phyloP scores from a whole-genome alignment of 441 rosid genomes.

The Biscutella auriculata region DNA sequence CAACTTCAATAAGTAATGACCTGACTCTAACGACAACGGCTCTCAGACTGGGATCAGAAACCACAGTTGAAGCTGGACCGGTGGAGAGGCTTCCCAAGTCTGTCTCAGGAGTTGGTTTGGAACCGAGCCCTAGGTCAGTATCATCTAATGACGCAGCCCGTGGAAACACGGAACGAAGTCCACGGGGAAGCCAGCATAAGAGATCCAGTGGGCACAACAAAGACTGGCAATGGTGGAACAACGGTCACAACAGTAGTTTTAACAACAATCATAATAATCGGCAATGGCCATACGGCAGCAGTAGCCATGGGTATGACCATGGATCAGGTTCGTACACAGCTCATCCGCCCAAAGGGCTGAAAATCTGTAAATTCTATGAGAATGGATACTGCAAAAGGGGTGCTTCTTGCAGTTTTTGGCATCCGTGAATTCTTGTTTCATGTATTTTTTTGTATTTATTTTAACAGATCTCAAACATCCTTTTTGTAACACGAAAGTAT shows the following conservation, averaged over 20 bases:
- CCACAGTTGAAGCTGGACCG: constrained; percentile 21
- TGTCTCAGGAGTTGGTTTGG: constrained; percentile 11
- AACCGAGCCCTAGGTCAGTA: constrained; percentile 17
- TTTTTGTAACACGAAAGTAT: constrained; percentile 12
- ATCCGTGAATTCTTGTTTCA: constrained; percentile 33
- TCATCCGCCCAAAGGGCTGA: constrained; percentile 57
- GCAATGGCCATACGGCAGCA: constrained; percentile 29
- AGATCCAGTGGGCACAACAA: constrained; percentile 19
- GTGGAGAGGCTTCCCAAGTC: constrained; percentile 16
- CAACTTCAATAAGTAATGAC: constrained; percentile 27
- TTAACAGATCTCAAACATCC: constrained; percentile 2
- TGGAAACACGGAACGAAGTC: constrained; percentile 17
- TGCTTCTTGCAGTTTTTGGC: constrained; percentile 72
- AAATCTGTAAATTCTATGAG: constrained; percentile 77
- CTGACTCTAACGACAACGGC: constrained; percentile 24
- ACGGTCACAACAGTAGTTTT: constrained; percentile 15
- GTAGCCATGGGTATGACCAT: constrained; percentile 29
- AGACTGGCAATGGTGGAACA: constrained; percentile 24
- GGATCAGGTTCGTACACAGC: constrained; percentile 44
- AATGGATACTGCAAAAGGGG: constrained; percentile 77
- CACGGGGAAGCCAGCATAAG: constrained; percentile 22
- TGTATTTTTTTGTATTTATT: constrained; percentile 7
- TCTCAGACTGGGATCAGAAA: constrained; percentile 28
- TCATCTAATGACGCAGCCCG: constrained; percentile 16
- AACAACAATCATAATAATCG: constrained; percentile 24